A percentile compares a stretch with the other conserved stretches of the same genome.
phyloP scores from a whole-genome alignment of 2,329 filamentous ascomycete genomes.

The Corynespora cassiicola region DNA sequence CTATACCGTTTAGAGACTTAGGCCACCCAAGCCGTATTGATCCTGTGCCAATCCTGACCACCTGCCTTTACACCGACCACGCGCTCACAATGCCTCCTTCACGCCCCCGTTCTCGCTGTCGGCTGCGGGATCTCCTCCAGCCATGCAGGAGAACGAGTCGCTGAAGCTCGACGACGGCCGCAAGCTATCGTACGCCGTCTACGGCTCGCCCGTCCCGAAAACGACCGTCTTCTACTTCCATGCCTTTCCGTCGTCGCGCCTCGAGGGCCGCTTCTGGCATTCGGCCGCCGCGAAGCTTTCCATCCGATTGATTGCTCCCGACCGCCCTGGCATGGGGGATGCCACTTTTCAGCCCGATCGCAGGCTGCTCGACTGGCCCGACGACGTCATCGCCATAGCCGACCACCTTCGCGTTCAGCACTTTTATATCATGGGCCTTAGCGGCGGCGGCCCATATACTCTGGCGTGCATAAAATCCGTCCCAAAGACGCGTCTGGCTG shows the following conservation, averaged over 20 bases:
- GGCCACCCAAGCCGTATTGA: no score
- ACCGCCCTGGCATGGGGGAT: slow-evolving; percentile 53
- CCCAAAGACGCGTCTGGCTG: slow-evolving; percentile 32
- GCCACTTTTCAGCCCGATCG: slow-evolving; percentile 48
- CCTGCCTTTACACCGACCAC: no score
- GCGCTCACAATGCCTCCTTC: no score
- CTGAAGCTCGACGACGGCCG: slow-evolving; percentile 45
- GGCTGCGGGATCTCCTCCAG: no score
- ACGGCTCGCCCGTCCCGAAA: slow-evolving; percentile 50
- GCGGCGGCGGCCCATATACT: slow-evolving; percentile 56
- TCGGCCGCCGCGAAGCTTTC: slow-evolving; percentile 38
- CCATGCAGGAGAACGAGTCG: slow-evolving; percentile 31
- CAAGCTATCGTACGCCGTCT: slow-evolving; percentile 52
- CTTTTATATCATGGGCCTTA: slow-evolving; percentile 54
- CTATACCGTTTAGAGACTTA: no score
- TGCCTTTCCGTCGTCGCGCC: slow-evolving; percentile 51
- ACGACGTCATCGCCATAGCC: slow-evolving; percentile 51
- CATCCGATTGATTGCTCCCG: slow-evolving; percentile 50
- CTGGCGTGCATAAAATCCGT: slow-evolving; percentile 54
- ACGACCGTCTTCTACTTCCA: slow-evolving; percentile 51
- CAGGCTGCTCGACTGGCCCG: slow-evolving; percentile 49
- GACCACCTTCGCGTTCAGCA: slow-evolving; percentile 47
- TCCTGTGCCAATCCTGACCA: no score
- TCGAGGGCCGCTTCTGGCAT: slow-evolving; percentile 48
- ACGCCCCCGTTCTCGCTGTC: no score